phyloP scores from a whole-genome alignment of 305 asterid genomes.

The Nicotiana rustica region DNA sequence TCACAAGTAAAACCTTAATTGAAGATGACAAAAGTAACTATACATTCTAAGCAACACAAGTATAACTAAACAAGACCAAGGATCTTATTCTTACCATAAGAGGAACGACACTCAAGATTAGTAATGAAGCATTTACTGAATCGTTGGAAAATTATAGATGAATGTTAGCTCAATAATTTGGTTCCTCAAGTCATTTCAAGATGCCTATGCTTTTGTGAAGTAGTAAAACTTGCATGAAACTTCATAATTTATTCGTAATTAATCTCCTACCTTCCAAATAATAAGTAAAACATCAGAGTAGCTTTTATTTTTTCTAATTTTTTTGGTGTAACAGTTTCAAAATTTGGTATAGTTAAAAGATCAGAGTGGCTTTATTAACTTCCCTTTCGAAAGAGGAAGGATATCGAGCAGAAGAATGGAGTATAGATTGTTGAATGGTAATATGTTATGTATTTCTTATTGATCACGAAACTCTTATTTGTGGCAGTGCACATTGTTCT shows the following conservation, averaged over 20 bases:
- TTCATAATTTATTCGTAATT: background rate
- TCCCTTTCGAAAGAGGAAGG: no score
- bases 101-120: background rate
- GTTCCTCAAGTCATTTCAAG: no score
- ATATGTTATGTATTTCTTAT: no score
- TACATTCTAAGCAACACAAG: background rate
- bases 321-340: background rate
- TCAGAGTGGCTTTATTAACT: no score
- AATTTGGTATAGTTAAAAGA: background rate
- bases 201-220: background rate
- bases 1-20: background rate
- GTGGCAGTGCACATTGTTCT: no score
- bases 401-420: no score
- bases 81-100: background rate
- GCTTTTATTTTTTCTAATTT: background rate
- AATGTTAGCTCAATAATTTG: no score
- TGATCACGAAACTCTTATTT: no score
- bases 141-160: background rate
- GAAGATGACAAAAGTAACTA: background rate
- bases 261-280: background rate
- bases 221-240: constrained; percentile 5
- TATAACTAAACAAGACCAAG: background rate
- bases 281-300: background rate
- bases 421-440: no score
- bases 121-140: background rate